Evolutionary conservation across 257 asterid genomes (phyloP), one percentile per base, ranked within the genome.

Genomic region (Fraxinus excelsior): DNA sequence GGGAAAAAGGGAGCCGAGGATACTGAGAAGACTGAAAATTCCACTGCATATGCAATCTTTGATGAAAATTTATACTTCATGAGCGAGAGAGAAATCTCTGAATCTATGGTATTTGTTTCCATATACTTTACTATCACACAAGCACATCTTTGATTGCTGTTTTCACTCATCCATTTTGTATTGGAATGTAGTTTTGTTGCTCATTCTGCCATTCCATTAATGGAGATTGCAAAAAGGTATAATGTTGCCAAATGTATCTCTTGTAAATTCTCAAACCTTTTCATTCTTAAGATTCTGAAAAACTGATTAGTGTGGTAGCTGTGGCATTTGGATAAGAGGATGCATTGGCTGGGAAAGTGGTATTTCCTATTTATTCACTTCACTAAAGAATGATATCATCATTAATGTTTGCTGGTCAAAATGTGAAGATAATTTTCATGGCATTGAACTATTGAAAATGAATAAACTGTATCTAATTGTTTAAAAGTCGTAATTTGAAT

Each of bases 41-140:
- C 92, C 80, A 74, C 85, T 97, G 96, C 98, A 3, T 88, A 87
- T 44, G 94, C 96, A 82, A 84, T 89, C 80, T 91, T 91, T 80
- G 96, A 95, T 85, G 97, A 91, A 34, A 95, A 95, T 85, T 73
- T 89, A 78, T 93, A 88, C 85, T 71, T 91, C 76, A 84, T 81
- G 92, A 86, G 84, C 4, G 91, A 86, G 84, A 88, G 91, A 82
- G 93, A 87, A 77, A 29, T 84, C 83, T 82, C 89, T 35, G 82
- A 75, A 58, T 76, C 90, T 65, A 87, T 86, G 87, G 97, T 91
- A 69, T 67, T 64, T 65, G 68, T 29, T 72, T 53, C 72, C 76
- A n/a, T 42, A 28, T 32, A 53, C 37, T 51, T 67, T 64, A 64
- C 32, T 76, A 25, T 70, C 56, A 25, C 37, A 73, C 78, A 64